Evolutionary conservation across 2,329 filamentous ascomycete species (phyloP).

Genomic region (Passalora sequoiae): DNA sequence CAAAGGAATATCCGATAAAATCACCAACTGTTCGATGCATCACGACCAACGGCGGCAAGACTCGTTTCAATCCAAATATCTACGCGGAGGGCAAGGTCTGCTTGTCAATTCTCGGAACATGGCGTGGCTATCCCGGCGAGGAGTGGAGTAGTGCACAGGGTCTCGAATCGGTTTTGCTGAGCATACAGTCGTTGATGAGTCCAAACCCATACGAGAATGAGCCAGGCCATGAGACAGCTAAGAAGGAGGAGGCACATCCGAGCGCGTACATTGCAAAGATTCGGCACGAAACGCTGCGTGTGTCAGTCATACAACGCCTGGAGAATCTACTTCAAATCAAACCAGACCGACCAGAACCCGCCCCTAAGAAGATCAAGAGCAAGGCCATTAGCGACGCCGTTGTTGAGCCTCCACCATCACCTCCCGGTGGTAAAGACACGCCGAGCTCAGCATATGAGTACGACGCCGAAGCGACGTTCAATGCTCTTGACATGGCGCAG

Average conservation of each 20-base stretch:
- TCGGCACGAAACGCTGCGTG: slow-evolving; percentile 78
- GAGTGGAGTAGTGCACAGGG: slow-evolving; percentile 96
- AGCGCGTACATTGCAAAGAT: slow-evolving; percentile 55
- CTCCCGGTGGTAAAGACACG: slow-evolving; percentile 5
- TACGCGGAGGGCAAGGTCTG: slow-evolving; percentile 90
- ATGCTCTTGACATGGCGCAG: slow-evolving; percentile 38
- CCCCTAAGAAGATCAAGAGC: slow-evolving; percentile 19
- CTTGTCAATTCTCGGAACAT: slow-evolving; percentile 71
- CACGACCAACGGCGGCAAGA: slow-evolving; percentile 84
- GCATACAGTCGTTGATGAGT: slow-evolving; percentile 94
- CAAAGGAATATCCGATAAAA: slow-evolving; percentile 73
- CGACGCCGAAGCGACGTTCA: slow-evolving; percentile 34
- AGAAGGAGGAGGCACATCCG: slow-evolving; percentile 26
- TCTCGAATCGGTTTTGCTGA: slow-evolving; percentile 86
- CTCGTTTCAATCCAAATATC: slow-evolving; percentile 95
- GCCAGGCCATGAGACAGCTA: slow-evolving; percentile 70
- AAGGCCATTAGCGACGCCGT: slow-evolving; percentile 6
- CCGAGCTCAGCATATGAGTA: slow-evolving; percentile 34
- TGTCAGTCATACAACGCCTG: slow-evolving; percentile 78
- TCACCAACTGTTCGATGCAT: slow-evolving; percentile 59
- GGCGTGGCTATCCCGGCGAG: slow-evolving; percentile 83
- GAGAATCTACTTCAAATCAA: slow-evolving; percentile 71
- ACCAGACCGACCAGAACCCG: slow-evolving; percentile 24
- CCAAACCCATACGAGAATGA: slow-evolving; percentile 65
- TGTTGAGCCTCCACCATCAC: slow-evolving; percentile 11